Base-by-base conservation (phyloP, 805 yeast species). In the Starmerella ratchasimensis region DNA sequence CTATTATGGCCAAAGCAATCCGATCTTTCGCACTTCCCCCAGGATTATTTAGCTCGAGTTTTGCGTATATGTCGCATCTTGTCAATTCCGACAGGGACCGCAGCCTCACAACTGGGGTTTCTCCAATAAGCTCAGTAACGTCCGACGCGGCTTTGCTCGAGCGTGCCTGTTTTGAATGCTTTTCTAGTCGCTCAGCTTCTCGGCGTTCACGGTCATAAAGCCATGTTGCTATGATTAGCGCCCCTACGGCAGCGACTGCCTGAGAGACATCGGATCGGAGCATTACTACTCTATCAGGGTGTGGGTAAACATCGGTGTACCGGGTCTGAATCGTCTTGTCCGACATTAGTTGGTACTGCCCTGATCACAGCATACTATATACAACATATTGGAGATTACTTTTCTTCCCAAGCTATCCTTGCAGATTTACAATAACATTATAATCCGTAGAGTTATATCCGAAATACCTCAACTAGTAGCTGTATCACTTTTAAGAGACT, bases 11-110 rank as follows among this genome's bases (percentile, higher is more conserved):
- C 16, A 80, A 60, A 0, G 97, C 97, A 15, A 90, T 94, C 31
- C 98, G 64, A 55, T 88, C 98, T 49, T 88, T 88, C 4, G 97
- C 94, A 35, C 93, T 79, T 0, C 97, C 97, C 1, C 88, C 98
- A 0, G 97, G 96, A 52, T 88, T 90, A 44, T 67, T 58, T 38
- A 82, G 61, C 56, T 88, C 98, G 43, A 86, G 55, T 52, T 88
- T 88, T 26, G 94, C 97, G 55, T 74, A 81, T 3, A 88, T 72
- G 29, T 79, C 76, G 52, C 88, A 77, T 0, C 93, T 93, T 0
- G 94, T 82, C 10, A 67, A 58, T 11, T 64, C 57, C 1, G 90
- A 75, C 10, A 88, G 64, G 0, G 93, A 77, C 46, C 71, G 68
- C 32, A 88, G 68, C 44, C 71, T 69, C 14, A 88, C 74, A 57